Conservation (phyloP, 192 early-diverging fungal species). For the Diversispora eburnea region DNA sequence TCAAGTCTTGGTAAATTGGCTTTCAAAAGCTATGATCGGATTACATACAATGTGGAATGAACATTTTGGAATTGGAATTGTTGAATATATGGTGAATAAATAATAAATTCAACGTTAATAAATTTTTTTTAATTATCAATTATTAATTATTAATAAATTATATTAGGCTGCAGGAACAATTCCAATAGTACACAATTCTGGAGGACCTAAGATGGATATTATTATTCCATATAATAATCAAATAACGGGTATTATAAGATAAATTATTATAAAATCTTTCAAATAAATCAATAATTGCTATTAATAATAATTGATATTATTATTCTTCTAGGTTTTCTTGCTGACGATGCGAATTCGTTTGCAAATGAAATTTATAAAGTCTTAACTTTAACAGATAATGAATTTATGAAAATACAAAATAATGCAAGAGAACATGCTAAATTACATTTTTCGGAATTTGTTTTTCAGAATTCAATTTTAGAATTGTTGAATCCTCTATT, state of each 20-base stretch:
- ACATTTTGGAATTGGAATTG: conserved; percentile 97
- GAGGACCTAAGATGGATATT: conserved; percentile 85
- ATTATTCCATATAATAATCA: conserved; percentile 49
- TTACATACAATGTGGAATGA: conserved; percentile 97
- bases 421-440: conserved; percentile 61
- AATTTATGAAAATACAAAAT: conserved; percentile 47
- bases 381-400: conserved; percentile 40
- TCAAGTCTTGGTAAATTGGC: conserved; percentile 56
- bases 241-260: conserved; percentile 26
- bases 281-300: not conserved
- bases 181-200: conserved; percentile 77
- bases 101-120: not conserved
- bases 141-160: conserved; percentile 25
- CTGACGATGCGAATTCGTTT: conserved; percentile 60
- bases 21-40: conserved; percentile 67
- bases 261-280: not conserved
- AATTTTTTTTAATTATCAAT: not conserved
- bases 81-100: conserved; percentile 90
- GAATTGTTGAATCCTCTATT: not conserved
- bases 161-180: conserved; percentile 76
- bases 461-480: conserved; percentile 32
- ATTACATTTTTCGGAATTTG: conserved; percentile 68
- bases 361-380: conserved; percentile 53
- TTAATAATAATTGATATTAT: not conserved
- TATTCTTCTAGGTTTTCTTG: conserved; percentile 58